These are phyloP conservation scores for Agaricus subrufescens DNA, from an alignment of 768 basidiomycete species.

Conservation along the genomic window DNA sequence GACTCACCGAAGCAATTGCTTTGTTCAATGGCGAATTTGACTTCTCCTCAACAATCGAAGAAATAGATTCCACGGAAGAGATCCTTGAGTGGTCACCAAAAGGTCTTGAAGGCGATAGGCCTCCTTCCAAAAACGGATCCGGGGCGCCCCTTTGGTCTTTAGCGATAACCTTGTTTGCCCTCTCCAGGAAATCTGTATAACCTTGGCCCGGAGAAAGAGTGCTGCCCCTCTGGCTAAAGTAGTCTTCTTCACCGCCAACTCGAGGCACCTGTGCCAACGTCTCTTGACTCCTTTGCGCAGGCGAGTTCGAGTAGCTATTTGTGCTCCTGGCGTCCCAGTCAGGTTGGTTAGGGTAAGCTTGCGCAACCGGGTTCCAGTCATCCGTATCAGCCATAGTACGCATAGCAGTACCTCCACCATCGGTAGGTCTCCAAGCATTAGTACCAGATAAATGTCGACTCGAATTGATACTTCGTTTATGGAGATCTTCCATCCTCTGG, in stretches of 20 bases:
- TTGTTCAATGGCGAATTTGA: slow-evolving; percentile 89
- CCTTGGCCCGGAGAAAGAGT: slow-evolving; percentile 34
- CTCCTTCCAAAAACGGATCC: slow-evolving; percentile 80
- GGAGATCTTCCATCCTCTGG: slow-evolving; percentile 93
- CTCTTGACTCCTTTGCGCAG: slow-evolving; percentile 61
- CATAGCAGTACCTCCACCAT: slow-evolving; percentile 47
- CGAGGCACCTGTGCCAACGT: slow-evolving; percentile 49
- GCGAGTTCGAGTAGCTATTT: slow-evolving; percentile 39
- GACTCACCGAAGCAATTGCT: slow-evolving; percentile 77
- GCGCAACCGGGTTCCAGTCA: slow-evolving; percentile 75
- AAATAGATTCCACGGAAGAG: slow-evolving; percentile 87
- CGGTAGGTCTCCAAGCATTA: slow-evolving; percentile 76
- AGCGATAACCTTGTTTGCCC: slow-evolving; percentile 80
- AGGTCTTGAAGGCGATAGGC: slow-evolving; percentile 56
- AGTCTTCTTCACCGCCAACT: slow-evolving; percentile 44
- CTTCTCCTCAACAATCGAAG: slow-evolving; percentile 90
- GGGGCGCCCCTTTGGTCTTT: slow-evolving; percentile 73
- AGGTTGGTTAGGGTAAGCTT: slow-evolving; percentile 62
- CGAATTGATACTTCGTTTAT: slow-evolving; percentile 71
- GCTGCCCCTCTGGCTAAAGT: slow-evolving; percentile 32
- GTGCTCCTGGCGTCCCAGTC: slow-evolving; percentile 72
- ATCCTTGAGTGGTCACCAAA: slow-evolving; percentile 79
- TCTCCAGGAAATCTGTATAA: slow-evolving; percentile 78
- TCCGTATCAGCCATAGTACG: slow-evolving; percentile 61
- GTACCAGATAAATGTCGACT: slow-evolving; percentile 66